A percentile compares a stretch with the other conserved stretches of the same genome.
Conservation (phyloP, 495 filamentous ascomycete species). For the Lophiostoma macrostomum region DNA sequence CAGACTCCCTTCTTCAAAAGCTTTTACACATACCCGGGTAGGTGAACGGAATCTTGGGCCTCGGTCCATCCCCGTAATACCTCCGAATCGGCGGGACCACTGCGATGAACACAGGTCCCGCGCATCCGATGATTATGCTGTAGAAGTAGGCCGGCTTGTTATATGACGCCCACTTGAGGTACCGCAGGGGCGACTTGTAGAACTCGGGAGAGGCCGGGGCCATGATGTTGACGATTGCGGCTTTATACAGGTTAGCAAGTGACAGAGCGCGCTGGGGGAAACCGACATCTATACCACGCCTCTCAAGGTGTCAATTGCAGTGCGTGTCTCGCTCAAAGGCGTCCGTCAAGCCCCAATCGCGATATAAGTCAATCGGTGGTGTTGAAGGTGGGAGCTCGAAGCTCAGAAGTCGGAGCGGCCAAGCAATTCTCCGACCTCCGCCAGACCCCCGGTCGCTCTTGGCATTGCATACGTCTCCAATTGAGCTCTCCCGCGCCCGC, state of each 20-base stretch:
- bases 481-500: slow-evolving; percentile 3
- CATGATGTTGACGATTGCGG: slow-evolving; percentile 10
- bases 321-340: too few relatives aligned
- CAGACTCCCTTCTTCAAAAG: background rate
- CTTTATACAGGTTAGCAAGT: background rate
- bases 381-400: background rate
- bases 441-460: slow-evolving; percentile 6
- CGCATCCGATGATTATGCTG: slow-evolving; percentile 65
- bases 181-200: slow-evolving; percentile 75
- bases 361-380: too few relatives aligned
- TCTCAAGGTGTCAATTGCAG: too few relatives aligned
- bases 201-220: slow-evolving; percentile 58
- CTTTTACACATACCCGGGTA: slow-evolving; percentile 79
- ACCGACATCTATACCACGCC: too few relatives aligned
- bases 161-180: slow-evolving; percentile 81
- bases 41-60: slow-evolving; percentile 72
- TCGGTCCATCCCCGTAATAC: slow-evolving; percentile 65
- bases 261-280: too few relatives aligned
- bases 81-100: slow-evolving; percentile 66
- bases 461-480: slow-evolving; percentile 34
- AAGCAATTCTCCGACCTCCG: slow-evolving; percentile 9
- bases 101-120: slow-evolving; percentile 67
- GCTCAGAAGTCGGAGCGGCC: background rate
- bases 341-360: too few relatives aligned
- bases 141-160: slow-evolving; percentile 87